Conservation (phyloP, 805 yeast species). For the Zygosaccharomyces lentus region DNA sequence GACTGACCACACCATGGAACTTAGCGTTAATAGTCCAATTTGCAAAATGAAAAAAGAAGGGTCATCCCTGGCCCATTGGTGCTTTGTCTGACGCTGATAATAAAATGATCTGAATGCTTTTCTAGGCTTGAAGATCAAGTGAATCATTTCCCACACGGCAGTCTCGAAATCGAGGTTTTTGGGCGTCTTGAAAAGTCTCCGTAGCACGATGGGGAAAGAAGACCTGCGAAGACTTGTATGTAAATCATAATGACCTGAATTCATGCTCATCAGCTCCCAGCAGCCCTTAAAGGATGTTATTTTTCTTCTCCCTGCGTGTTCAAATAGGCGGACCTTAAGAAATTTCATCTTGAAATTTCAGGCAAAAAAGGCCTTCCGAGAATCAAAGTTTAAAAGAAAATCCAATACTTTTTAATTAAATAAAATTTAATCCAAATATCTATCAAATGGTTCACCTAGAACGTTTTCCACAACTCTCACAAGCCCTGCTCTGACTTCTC, state of each 20-base stretch:
- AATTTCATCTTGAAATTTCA: not conserved
- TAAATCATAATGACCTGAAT: slow-evolving; percentile 7
- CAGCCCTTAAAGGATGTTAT: not conserved
- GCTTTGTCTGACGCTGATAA: slow-evolving; percentile 74
- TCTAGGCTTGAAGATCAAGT: slow-evolving; percentile 68
- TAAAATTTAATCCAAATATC: slow-evolving; percentile 50
- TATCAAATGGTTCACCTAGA: slow-evolving; percentile 90
- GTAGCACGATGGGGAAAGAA: slow-evolving; percentile 34
- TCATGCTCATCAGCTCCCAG: not conserved
- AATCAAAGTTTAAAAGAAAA: not conserved
- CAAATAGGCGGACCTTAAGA: not conserved
- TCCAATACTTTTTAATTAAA: not conserved
- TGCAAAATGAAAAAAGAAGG: slow-evolving; percentile 80
- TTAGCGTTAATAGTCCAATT: slow-evolving; percentile 57
- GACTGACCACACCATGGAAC: slow-evolving; percentile 88
- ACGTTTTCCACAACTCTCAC: slow-evolving; percentile 89
- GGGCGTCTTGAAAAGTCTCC: slow-evolving; percentile 61
- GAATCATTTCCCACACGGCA: slow-evolving; percentile 85
- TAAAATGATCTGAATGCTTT: slow-evolving; percentile 78
- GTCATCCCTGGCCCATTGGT: slow-evolving; percentile 86
- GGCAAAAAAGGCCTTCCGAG: not conserved
- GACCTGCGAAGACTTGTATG: slow-evolving; percentile 8
- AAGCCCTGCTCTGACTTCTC: slow-evolving; percentile 84
- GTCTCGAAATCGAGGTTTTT: slow-evolving; percentile 81
- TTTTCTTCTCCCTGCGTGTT: not conserved